A percentile compares a stretch with the other conserved stretches of the same genome.
These are phyloP conservation scores for Paspalum vaginatum DNA, from an alignment of 176 grass and related monocot genomes.

Conservation along the genomic window DNA sequence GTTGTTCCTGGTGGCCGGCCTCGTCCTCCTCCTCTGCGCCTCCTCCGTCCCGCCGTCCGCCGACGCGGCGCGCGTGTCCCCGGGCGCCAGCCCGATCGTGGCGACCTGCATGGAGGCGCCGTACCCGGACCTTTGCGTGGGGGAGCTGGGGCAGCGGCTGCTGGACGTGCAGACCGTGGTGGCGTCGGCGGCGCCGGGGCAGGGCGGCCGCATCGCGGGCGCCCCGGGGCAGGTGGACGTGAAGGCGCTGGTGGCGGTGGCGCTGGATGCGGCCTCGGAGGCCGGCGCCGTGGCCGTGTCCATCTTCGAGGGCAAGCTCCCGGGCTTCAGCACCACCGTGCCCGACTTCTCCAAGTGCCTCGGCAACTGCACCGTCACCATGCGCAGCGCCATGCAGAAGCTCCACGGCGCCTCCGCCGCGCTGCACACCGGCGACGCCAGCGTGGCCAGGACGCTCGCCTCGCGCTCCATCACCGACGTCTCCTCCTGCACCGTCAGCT, in stretches of 20 bases:
- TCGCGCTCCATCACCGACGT: slow-evolving; percentile 36
- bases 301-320: slow-evolving; percentile 50
- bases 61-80: slow-evolving; percentile 8
- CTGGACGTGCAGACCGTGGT: slow-evolving; percentile 43
- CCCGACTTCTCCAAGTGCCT: slow-evolving; percentile 44
- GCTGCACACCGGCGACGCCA: slow-evolving; percentile 6
- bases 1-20: neutral
- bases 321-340: slow-evolving; percentile 40
- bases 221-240: slow-evolving; percentile 48
- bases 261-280: slow-evolving; percentile 45
- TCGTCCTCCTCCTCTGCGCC: slow-evolving; percentile 6
- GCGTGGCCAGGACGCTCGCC: slow-evolving; percentile 43
- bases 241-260: slow-evolving; percentile 36
- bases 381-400: slow-evolving; percentile 54
- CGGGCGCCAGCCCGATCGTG: slow-evolving; percentile 33
- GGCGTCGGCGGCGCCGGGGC: slow-evolving; percentile 31
- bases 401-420: slow-evolving; percentile 52
- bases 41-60: neutral
- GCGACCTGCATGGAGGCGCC: slow-evolving; percentile 15
- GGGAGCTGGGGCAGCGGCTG: slow-evolving; percentile 41
- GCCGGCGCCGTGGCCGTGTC: slow-evolving; percentile 29
- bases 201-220: slow-evolving; percentile 41
- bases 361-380: slow-evolving; percentile 51
- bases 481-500: slow-evolving; percentile 30
- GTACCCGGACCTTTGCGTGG: slow-evolving; percentile 40